Evolutionary conservation across 2,329 filamentous ascomycete genomes (phyloP).

Genomic region (Venturia aucupariae): DNA sequence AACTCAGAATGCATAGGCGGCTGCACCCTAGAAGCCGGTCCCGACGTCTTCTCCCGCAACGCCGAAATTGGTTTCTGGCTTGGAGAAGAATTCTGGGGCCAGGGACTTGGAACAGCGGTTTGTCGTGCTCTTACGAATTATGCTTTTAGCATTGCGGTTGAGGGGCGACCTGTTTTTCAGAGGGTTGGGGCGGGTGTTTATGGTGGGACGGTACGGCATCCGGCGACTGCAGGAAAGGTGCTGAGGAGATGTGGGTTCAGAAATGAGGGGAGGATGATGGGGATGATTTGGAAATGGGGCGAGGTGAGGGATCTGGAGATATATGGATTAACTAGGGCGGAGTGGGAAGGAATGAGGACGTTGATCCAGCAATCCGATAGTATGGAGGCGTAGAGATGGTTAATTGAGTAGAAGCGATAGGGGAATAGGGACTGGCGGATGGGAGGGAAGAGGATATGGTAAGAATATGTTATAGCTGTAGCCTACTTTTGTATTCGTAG

Average conservation of each 20-base stretch:
- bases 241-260: slow-evolving; percentile 7
- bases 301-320: slow-evolving; percentile 10
- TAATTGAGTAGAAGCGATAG: not conserved
- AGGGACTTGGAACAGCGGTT: not conserved
- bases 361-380: not conserved
- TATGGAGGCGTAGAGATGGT: not conserved
- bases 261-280: slow-evolving; percentile 13
- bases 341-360: slow-evolving; percentile 10
- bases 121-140: slow-evolving; percentile 6
- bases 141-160: not conserved
- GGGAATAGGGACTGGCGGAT: not conserved
- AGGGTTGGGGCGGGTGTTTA: slow-evolving; percentile 10
- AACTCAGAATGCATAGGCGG: slow-evolving; percentile 8
- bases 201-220: slow-evolving; percentile 1
- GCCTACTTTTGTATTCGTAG: not conserved
- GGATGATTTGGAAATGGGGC: slow-evolving; percentile 3
- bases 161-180: not conserved
- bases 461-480: not conserved
- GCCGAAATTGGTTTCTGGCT: slow-evolving; percentile 15
- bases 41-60: not conserved
- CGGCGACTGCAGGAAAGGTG: not conserved
- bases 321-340: slow-evolving; percentile 4
- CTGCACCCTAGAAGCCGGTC: slow-evolving; percentile 3
- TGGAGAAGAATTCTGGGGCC: slow-evolving; percentile 7
- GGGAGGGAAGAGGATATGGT: not conserved